Evolutionary conservation across 2,329 filamentous ascomycete genomes (phyloP), one percentile per base, ranked within the genome.

Genomic region (Exophiala sp.): DNA sequence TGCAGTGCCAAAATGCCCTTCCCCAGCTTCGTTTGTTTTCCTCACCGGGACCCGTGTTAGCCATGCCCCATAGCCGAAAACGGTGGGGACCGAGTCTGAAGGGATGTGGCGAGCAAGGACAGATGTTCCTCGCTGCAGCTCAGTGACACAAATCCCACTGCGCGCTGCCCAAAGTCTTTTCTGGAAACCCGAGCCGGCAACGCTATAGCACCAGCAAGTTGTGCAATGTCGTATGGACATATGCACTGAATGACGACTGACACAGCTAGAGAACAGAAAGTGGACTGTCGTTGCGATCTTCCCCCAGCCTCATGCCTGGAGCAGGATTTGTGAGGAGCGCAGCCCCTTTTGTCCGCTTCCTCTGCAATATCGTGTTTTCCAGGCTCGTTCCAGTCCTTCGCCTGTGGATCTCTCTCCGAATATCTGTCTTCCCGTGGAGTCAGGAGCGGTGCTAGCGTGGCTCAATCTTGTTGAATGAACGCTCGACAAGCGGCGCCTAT

Each of bases 241-340:
- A 76, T 51, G 72, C 71, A 0, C 61, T 78, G 10, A 68, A 11
- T 59, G 66, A 2, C 68, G 65, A 1, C 59, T 76, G 2, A 30
- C 56, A 6, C 50, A 62, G 18, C 46, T 56, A 40, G 24, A 48
- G 21, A 54, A 53, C 9, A 65, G 57, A 50, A 60, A 61, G 16
- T 65, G 71, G 59, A 71, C 70, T 1, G 70, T 74, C 1, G 66
- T 55, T 3, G 66, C 70, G 1, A 68, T 75, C 32, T n/a, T 69
- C 76, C 56, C 75, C 74, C 1, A 73, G 73, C 1, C 62, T 75
- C 6, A 74, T 76, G 73, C 72, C 72, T 0, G 72, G 71, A 0
- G 73, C 73, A 3, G 69, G 67, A 0, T 59, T 77, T 1, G 66
- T 61, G 1, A 66, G 73, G 18, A 65, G 72, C 18, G 60, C 55